phyloP scores from a whole-genome alignment of 768 basidiomycete genomes.

The Dentipellis fragilis region DNA sequence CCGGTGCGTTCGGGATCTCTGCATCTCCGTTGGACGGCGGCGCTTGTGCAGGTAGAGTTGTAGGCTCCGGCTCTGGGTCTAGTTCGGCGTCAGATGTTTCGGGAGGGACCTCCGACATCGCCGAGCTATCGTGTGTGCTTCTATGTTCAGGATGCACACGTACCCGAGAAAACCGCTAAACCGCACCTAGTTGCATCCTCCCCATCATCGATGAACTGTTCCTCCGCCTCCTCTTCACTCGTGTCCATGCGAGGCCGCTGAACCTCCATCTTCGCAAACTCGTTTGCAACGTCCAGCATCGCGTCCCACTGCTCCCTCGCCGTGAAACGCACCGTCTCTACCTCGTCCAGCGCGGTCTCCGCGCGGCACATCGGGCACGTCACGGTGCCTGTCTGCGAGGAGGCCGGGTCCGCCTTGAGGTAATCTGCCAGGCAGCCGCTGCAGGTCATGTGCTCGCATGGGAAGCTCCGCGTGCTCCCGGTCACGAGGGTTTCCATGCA shows the following conservation, averaged over 20 bases:
- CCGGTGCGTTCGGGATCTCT: no score
- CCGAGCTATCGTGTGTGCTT: no score
- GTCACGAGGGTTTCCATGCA: slow-evolving; percentile 20
- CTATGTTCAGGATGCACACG: no score
- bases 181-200: neutral
- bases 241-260: slow-evolving; percentile 24
- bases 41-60: no score
- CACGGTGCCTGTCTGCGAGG: slow-evolving; percentile 16
- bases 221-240: slow-evolving; percentile 34
- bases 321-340: slow-evolving; percentile 27
- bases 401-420: slow-evolving; percentile 16
- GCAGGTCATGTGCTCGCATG: slow-evolving; percentile 36
- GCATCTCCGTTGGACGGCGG: no score
- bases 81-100: no score
- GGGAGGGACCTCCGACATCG: no score
- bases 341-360: slow-evolving; percentile 19
- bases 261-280: slow-evolving; percentile 29
- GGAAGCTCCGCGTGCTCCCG: slow-evolving; percentile 20
- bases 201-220: slow-evolving; percentile 23
- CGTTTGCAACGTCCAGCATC: slow-evolving; percentile 29
- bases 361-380: slow-evolving; percentile 30
- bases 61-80: no score
- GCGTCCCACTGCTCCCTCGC: slow-evolving; percentile 35
- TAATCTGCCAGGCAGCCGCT: slow-evolving; percentile 21
- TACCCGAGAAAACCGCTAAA: no score